A percentile compares a stretch with the other conserved stretches of the same genome.
Evolutionary conservation across 441 rosid species (phyloP).

Genomic region (Gossypium davidsonii): DNA sequence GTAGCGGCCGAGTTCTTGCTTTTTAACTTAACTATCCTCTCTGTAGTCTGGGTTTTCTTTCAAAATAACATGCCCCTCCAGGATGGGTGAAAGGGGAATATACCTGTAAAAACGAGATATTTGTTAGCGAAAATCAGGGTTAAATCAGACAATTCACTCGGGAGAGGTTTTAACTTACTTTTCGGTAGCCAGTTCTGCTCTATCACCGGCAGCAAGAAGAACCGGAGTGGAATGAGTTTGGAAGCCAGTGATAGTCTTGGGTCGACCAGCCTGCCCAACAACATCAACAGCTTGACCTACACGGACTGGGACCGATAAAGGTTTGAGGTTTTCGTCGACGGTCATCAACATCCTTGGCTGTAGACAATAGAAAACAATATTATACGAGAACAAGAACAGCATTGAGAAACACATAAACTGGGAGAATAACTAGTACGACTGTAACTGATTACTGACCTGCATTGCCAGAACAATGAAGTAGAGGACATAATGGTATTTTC

Average conservation of each 20-base stretch:
- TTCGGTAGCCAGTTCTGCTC: slow-evolving; percentile 92
- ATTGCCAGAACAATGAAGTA: slow-evolving; percentile 90
- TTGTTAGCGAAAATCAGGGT: neutral
- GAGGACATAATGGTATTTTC: slow-evolving; percentile 80
- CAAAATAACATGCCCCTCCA: slow-evolving; percentile 86
- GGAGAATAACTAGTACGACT: neutral
- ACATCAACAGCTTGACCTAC: slow-evolving; percentile 97
- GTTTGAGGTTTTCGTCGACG: slow-evolving; percentile 72
- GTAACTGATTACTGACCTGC: slow-evolving; percentile 52
- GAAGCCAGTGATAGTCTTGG: slow-evolving; percentile 94
- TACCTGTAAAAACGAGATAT: slow-evolving; percentile 39
- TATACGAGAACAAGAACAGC: neutral
- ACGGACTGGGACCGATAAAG: slow-evolving; percentile 77
- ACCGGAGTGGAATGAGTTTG: slow-evolving; percentile 97
- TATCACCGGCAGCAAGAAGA: slow-evolving; percentile 90
- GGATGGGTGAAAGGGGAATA: slow-evolving; percentile 78
- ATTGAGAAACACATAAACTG: neutral
- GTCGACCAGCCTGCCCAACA: slow-evolving; percentile 95
- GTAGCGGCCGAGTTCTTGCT: neutral
- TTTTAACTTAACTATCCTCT: slow-evolving; percentile 32
- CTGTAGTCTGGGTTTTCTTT: slow-evolving; percentile 73
- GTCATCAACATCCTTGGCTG: slow-evolving; percentile 96
- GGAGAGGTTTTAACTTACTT: slow-evolving; percentile 39
- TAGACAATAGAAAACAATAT: slow-evolving; percentile 3
- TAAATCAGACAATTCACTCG: neutral